These are phyloP conservation scores for Theileria annulata DNA, from an alignment of 169 alveolate genomes.

Conservation along the genomic window DNA sequence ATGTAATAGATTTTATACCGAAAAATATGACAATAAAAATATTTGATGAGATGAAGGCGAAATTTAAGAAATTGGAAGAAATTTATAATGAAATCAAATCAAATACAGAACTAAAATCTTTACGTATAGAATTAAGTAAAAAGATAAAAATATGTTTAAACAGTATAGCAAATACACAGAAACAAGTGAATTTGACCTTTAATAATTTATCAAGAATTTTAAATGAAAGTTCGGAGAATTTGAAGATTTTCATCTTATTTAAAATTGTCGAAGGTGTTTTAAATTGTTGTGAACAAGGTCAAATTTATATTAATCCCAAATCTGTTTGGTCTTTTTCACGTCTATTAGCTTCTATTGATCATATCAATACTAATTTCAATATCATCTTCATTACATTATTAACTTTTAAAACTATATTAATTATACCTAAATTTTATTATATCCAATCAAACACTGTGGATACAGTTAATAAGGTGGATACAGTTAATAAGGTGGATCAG, in stretches of 20 bases:
- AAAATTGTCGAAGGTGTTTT: slow-evolving; percentile 49
- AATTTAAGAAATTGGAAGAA: background rate
- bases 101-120: slow-evolving; percentile 13
- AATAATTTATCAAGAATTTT: slow-evolving; percentile 11
- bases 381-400: background rate
- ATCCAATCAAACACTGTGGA: too few species aligned
- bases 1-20: background rate
- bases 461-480: too few species aligned
- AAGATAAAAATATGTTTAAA: slow-evolving; percentile 36
- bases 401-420: background rate
- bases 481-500: too few species aligned
- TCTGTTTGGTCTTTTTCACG: slow-evolving; percentile 67
- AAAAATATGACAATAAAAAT: slow-evolving; percentile 18
- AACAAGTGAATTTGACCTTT: slow-evolving; percentile 39
- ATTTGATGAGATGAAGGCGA: slow-evolving; percentile 15
- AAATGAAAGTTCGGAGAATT: slow-evolving; percentile 16
- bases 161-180: slow-evolving; percentile 49
- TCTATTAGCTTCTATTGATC: background rate
- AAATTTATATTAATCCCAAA: slow-evolving; percentile 61
- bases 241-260: slow-evolving; percentile 15
- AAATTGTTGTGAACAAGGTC: slow-evolving; percentile 60
- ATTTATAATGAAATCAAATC: slow-evolving; percentile 18
- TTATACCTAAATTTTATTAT: slow-evolving; percentile 36
- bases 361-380: background rate
- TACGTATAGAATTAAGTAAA: slow-evolving; percentile 34